Base-by-base conservation (phyloP, 164 flowering plant genomes). In the Magnolia officinalis region DNA sequence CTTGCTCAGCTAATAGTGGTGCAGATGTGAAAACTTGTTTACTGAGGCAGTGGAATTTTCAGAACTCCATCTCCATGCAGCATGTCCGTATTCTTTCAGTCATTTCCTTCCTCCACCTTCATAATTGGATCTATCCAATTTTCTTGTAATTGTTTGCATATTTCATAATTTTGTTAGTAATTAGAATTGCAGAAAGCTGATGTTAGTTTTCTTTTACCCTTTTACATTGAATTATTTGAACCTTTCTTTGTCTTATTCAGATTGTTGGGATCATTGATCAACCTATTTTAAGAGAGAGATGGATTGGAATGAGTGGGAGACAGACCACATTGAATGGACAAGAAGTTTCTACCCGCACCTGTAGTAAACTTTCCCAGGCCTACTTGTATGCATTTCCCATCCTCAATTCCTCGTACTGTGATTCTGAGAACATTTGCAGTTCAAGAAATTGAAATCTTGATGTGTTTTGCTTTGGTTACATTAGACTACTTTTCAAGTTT, bases 191-290 rank as follows among this genome's bases (percentile, higher is more conserved):
- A 37, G 45, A 37, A 37, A 37, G 45, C 45, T 37, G 45, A 37
- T 37, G 45, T 37, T 37, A 37, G 45, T 37, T 37, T 37, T 37
- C 45, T 37, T 37, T 37, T 37, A 37, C 45, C 45, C 45, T 16
- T 55, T 55, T 55, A 55, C 61, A 55, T 55, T 37, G 45, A 37
- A 37, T 37, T 37, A 37, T 37, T 37, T 37, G 45, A 37, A 37
- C 45, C 4, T 55, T 55, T 55, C 13, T 55, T 55, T 55, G 61
- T 55, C 61, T 16, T 52, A 78, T 79, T 63, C 90, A 96, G 99
- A 90, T 94, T 80, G 85, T 96, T 76, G 99, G 99, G 81, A 83
- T 96, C 66, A 89, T 96, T 84, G 95, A 96, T 84, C 98, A 96
- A 78, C 98, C 99, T 71, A 72, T 94, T 74, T 83, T 96, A 68